phyloP scores from a whole-genome alignment of 2,329 filamentous ascomycete species.

The Diaporthe capsici region DNA sequence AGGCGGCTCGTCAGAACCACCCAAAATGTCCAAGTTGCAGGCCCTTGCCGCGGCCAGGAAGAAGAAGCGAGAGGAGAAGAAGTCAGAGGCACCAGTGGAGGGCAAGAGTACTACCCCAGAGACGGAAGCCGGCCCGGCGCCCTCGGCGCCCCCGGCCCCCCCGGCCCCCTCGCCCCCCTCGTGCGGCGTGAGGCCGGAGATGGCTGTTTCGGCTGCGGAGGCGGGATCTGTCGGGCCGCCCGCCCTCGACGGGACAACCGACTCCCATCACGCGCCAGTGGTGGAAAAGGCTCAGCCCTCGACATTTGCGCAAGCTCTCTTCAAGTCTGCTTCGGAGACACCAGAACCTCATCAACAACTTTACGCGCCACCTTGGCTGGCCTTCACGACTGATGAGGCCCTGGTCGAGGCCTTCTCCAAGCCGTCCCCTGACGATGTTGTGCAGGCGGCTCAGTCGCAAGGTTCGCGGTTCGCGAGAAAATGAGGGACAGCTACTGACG shows the following conservation, averaged over 20 bases:
- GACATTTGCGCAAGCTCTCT: constrained; percentile 68
- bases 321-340: constrained; percentile 56
- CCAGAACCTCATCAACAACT: constrained; percentile 47
- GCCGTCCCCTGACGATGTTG: constrained; percentile 92
- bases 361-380: constrained; percentile 65
- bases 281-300: constrained; percentile 58
- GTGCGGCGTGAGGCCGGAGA: too few relatives aligned
- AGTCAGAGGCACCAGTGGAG: constrained; percentile 41
- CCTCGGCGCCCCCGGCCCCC: too few relatives aligned
- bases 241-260: constrained; percentile 13
- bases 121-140: background rate
- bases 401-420: constrained; percentile 78
- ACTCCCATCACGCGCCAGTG: background rate
- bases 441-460: constrained; percentile 90
- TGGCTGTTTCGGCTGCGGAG: too few relatives aligned
- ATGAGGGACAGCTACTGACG: constrained; percentile 68
- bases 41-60: constrained; percentile 78
- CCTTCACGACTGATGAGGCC: constrained; percentile 58
- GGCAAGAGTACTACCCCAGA: constrained; percentile 18
- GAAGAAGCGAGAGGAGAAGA: constrained; percentile 76
- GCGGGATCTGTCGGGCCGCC: background rate
- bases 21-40: constrained; percentile 90
- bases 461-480: constrained; percentile 76
- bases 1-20: constrained; percentile 77
- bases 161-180: too few relatives aligned